Base-by-base conservation (phyloP, 1,139 yeast genomes). In the Suhomyces taliae region DNA sequence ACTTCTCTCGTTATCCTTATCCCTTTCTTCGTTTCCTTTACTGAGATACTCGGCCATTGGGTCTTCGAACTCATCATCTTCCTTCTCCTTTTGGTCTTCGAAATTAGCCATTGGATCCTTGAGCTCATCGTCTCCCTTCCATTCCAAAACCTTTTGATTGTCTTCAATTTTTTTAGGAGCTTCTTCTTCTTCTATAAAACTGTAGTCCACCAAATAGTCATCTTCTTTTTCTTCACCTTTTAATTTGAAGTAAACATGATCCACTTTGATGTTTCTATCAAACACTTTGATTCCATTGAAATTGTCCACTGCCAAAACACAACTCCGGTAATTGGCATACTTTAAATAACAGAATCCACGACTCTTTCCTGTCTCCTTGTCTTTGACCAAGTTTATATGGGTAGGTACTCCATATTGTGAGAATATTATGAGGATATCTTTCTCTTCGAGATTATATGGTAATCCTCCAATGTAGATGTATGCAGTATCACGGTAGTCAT, bases 351-450 rank as follows among this genome's bases (percentile, higher is more conserved):
- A 95, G 72, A 85, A 89, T 7, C 96, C 95, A 45, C 79, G 76
- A 8, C 90, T 81, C 52, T 79, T 78, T 1, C 91, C 90, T 0
- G 88, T 78, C 3, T 80, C 81, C 49, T 72, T 72, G 59, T 89
- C 93, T 48, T 90, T 76, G n/a, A 82, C 76, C 48, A 93, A 69
- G 47, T 86, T 82, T 36, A 91, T 64, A 60, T 87, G 90, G 0
- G 88, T 85, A 0, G 97, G 97, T 27, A 84, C 78, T 1, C 99
- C 99, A 64, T 79, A 93, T 62, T 93, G 98, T 5, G 97, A 87
- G 61, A 93, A 93, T 36, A 91, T 81, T 0, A 83, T 78, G 9
- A 90, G 60, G 1, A 93, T 65, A 59, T 93, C 98, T 37, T 83
- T 83, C 58, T 88, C 96, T 8, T 81, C 81, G 37, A 90, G 62